Base-by-base conservation (phyloP, 2,329 filamentous ascomycete genomes). In the Xylaria sp. region DNA sequence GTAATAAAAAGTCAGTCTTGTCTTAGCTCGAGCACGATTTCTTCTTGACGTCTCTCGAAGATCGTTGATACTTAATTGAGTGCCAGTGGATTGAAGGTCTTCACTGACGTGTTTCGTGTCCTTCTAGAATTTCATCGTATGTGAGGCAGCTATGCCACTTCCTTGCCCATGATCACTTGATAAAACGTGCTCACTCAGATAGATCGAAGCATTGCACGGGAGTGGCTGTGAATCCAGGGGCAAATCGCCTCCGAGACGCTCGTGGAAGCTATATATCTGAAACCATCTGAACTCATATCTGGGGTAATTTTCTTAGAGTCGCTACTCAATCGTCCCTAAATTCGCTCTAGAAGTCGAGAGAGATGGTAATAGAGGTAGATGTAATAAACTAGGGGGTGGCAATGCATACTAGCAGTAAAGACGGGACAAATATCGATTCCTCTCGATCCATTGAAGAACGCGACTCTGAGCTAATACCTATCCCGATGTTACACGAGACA, bases 271-370 rank as follows among this genome's bases (percentile, higher is more conserved):
- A 9, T 54, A 2, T 23, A 31, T 31, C 36, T 42, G 46, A 33
- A 42, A 60, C 33, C 2, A 54, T 23, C 57, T 57, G 40, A 65
- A 36, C 36, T 62, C 42, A 62, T 66, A 68, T 26, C 4, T 10
- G 26, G 28, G 38, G 36, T 33, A 23, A 40, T 67, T n/a, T 31
- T 4, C 7, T 53, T 48, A 56, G 15, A 46, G 48, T 48, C 54
- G 33, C 33, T 33, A 10, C 33, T 31, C 54, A 33, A 23, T 42
- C 40, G 28, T 9, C 17, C 40, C 23, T 56, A 36, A 6, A 51
- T 31, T 6, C 26, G 13, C 17, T 2, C 3, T 11, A 5, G 17
- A 31, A 23, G 31, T n/a, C 9, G 2, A 51, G 17, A 28, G 31
- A n/a, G 60, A 15, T 28, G n/a, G 7, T 56, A 13, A 23, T 23